These are phyloP conservation scores for Ogataea allantospora DNA, from an alignment of 805 yeast genomes.

Conservation along the genomic window DNA sequence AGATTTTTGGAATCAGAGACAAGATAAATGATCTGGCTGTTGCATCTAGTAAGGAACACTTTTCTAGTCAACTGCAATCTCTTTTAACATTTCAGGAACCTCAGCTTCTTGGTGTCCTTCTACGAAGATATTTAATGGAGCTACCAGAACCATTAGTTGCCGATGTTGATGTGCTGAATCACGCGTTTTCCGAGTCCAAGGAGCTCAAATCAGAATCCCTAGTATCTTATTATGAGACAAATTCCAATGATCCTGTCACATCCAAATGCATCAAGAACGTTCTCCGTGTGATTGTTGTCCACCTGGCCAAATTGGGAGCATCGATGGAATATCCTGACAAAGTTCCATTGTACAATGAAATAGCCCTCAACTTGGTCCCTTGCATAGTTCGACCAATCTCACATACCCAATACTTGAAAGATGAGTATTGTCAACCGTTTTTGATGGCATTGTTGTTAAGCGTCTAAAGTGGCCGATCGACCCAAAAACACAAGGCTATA, in stretches of 20 bases:
- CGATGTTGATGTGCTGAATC: constrained; percentile 14
- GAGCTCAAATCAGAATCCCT: constrained; percentile 17
- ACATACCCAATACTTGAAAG: constrained; percentile 9
- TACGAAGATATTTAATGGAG: constrained; percentile 21
- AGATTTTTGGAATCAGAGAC: constrained; percentile 12
- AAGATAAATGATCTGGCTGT: constrained; percentile 13
- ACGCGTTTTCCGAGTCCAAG: constrained; percentile 15
- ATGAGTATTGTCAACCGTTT: constrained; percentile 13
- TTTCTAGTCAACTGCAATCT: constrained; percentile 2
- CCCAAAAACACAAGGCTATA: not conserved
- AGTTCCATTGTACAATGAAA: constrained; percentile 7
- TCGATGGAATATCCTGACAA: constrained; percentile 5
- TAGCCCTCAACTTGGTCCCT: constrained; percentile 15
- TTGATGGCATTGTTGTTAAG: constrained; percentile 7
- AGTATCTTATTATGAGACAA: constrained; percentile 11
- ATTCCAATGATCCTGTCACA: constrained; percentile 10
- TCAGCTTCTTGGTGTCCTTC: constrained; percentile 14
- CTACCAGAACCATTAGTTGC: constrained; percentile 20
- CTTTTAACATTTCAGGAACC: constrained; percentile 6
- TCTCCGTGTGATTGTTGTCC: constrained; percentile 14
- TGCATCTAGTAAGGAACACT: not conserved
- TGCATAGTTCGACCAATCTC: constrained; percentile 14
- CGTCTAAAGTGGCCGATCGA: constrained; percentile 7
- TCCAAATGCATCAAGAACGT: constrained; percentile 14
- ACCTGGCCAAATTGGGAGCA: constrained; percentile 12